Evolutionary conservation across 768 basidiomycete genomes (phyloP), one percentile per base, ranked within the genome.

Genomic region (Amanita inopinata): DNA sequence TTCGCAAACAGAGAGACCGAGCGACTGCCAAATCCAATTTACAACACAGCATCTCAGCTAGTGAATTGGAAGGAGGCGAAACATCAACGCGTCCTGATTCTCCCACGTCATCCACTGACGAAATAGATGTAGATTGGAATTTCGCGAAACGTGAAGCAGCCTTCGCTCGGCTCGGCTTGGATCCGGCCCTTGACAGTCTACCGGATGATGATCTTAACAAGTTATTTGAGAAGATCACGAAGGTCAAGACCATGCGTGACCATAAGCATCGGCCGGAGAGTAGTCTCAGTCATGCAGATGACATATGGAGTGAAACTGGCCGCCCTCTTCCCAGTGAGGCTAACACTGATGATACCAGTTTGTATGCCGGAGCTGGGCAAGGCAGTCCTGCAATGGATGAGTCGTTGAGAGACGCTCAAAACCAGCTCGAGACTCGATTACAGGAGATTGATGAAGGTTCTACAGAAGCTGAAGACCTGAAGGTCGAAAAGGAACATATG

Each of bases 131-230:
- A 33, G 96, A 99, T 59, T 99, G 96, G 96, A 86, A 80, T n/a
- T 98, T 81, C 59, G 96, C 96, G 4, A 86, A 88, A 57, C 77
- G 92, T 5, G 96, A 99, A 62, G 92, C 92, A 4, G 93, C 90
- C 2, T 70, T 92, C 27, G 85, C 88, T 1, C 73, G 83, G 36
- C 68, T 96, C 12, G 92, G 92, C 2, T 62, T 88, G 24, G 89
- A 94, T 53, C 89, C 94, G 11, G 75, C 86, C 10, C 71, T 99
- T 18, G 91, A 98, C 60, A 88, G 83, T 53, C 73, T 99, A 17
- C 89, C 87, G 0, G 94, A 99, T 59, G 87, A 92, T 47, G 94
- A 98, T 56, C 70, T 99, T 38, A 89, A 91, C 69, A 89, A 85
- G 53, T 69, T 94, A 20, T 97, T 83, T 59, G 88, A 97, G 63